These are phyloP conservation scores for Scheffersomyces segobiensis DNA, from an alignment of 1,139 yeast genomes.

Conservation along the genomic window DNA sequence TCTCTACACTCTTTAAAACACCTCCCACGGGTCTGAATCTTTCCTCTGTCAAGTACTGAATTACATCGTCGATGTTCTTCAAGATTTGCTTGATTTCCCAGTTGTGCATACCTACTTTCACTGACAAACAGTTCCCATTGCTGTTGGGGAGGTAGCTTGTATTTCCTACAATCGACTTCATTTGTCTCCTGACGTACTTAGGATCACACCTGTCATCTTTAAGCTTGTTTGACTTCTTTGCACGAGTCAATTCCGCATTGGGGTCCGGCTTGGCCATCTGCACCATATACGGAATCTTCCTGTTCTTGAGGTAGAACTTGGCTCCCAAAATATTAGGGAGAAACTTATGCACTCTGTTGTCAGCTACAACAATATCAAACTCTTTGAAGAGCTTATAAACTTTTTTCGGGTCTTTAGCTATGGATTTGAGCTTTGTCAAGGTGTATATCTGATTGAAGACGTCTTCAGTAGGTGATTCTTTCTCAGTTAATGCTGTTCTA, in stretches of 20 bases:
- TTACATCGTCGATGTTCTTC: conserved; percentile 55
- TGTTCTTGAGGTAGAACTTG: conserved; percentile 57
- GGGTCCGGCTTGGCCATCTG: conserved; percentile 60
- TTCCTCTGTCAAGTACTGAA: conserved; percentile 50
- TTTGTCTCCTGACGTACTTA: conserved; percentile 58
- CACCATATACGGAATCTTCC: conserved; percentile 63
- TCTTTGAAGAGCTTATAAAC: conserved; percentile 53
- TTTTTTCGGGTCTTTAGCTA: conserved; percentile 46
- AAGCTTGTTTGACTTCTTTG: conserved; percentile 37
- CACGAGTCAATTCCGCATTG: conserved; percentile 34
- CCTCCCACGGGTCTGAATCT: conserved; percentile 62
- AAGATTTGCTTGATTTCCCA: conserved; percentile 46
- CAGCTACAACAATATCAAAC: conserved; percentile 65
- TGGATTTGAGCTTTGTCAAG: conserved; percentile 52
- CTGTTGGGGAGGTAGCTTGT: conserved; percentile 60
- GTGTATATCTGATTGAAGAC: conserved; percentile 58
- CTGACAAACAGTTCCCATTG: conserved; percentile 52
- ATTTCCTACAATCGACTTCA: conserved; percentile 60
- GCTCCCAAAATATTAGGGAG: conserved; percentile 58
- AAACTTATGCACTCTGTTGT: conserved; percentile 60
- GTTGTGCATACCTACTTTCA: conserved; percentile 55
- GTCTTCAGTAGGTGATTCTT: conserved; percentile 58
- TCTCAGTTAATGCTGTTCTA: conserved; percentile 44
- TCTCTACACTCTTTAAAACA: conserved; percentile 38
- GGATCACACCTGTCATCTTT: conserved; percentile 62